Percentiles rank a stretch among this genome's conserved stretches.
Conservation (phyloP, 768 basidiomycete genomes). For the Hericium coralloides region DNA sequence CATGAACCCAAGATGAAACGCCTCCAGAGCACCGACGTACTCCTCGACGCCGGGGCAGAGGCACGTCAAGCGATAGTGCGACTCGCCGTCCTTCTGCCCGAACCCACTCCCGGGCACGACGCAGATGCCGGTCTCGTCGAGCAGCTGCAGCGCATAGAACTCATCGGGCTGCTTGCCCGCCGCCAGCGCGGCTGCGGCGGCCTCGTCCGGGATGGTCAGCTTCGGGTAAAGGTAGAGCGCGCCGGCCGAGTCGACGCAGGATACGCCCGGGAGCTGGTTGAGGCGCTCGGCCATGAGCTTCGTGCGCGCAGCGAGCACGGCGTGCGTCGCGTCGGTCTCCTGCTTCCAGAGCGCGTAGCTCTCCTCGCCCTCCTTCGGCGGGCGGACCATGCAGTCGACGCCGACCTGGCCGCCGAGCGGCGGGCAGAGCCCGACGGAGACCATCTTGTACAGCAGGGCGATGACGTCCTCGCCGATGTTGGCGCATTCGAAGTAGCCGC, state of each 20-base stretch:
- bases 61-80: constrained; percentile 90
- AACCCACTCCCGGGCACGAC: constrained; percentile 93
- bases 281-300: constrained; percentile 69
- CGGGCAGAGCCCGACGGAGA: constrained; percentile 82
- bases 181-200: constrained; percentile 60
- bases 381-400: constrained; percentile 89
- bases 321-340: constrained; percentile 78
- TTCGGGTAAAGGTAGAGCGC: constrained; percentile 91
- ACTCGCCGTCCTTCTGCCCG: constrained; percentile 84
- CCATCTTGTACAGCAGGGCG: constrained; percentile 95
- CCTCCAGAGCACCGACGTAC: constrained; percentile 78
- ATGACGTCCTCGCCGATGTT: constrained; percentile 74
- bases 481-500: constrained; percentile 90
- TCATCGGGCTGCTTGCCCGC: constrained; percentile 79
- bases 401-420: constrained; percentile 88
- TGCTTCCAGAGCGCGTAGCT: constrained; percentile 74
- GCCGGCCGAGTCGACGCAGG: constrained; percentile 83
- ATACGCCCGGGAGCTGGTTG: constrained; percentile 77
- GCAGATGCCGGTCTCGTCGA: constrained; percentile 89
- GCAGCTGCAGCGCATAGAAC: constrained; percentile 75
- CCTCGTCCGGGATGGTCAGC: constrained; percentile 65
- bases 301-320: constrained; percentile 62
- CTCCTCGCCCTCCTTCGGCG: constrained; percentile 67
- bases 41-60: constrained; percentile 92
- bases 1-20: constrained; percentile 58